Conservation (phyloP, 345 rosid species). For the Pistacia vera region DNA sequence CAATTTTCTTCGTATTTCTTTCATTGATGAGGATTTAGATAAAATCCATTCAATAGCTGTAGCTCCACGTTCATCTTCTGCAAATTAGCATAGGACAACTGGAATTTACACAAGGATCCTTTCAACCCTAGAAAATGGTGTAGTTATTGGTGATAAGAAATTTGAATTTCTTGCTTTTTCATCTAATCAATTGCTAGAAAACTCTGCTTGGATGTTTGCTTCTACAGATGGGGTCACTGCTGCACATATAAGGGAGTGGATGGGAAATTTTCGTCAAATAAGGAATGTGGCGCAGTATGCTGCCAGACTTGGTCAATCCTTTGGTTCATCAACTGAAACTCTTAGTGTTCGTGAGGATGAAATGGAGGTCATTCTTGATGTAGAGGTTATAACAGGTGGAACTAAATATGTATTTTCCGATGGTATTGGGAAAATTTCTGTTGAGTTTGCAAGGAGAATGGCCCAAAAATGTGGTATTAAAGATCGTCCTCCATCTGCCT, state of each 20-base stretch:
- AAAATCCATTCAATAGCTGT: conserved; percentile 63
- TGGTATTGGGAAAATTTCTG: conserved; percentile 73
- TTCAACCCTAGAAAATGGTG: conserved; percentile 48
- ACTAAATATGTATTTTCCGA: conserved; percentile 51
- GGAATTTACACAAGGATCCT: conserved; percentile 48
- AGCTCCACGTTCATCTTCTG: conserved; percentile 49
- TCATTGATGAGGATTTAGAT: conserved; percentile 59
- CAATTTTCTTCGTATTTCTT: conserved; percentile 65
- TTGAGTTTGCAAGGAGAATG: conserved; percentile 42
- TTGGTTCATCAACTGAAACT: conserved; percentile 71
- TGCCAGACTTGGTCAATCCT: conserved; percentile 69
- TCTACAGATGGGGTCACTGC: conserved; percentile 48
- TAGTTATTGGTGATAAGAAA: conserved; percentile 52
- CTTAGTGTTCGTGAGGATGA: conserved; percentile 43
- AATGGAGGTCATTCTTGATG: conserved; percentile 42
- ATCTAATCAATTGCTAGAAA: conserved; percentile 66
- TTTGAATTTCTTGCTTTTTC: conserved; percentile 78
- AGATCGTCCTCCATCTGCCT: conserved; percentile 50
- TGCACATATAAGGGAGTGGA: conserved; percentile 46
- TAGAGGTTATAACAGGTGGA: conserved; percentile 26
- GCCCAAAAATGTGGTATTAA: conserved; percentile 51
- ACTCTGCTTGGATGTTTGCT: conserved; percentile 81
- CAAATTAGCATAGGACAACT: conserved; percentile 36
- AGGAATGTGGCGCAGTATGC: conserved; percentile 71
- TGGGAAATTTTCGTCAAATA: conserved; percentile 54